Base-by-base conservation (phyloP, 2,329 filamentous ascomycete genomes). In the Fusarium sp. region DNA sequence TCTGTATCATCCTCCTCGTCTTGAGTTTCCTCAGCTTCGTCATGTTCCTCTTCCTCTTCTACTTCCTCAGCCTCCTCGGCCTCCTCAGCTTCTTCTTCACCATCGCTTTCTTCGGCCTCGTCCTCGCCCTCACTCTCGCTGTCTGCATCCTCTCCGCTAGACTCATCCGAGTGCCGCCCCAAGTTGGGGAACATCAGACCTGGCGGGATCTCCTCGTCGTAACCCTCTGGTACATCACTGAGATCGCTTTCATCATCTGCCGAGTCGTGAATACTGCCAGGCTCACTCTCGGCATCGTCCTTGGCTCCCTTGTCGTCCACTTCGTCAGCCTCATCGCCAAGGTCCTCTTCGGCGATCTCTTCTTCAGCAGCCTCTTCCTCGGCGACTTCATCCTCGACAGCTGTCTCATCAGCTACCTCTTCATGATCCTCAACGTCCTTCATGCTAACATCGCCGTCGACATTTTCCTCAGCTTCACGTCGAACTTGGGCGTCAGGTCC, bases 211-310 rank as follows among this genome's bases (percentile, higher is more conserved):
- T 91, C 88, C 52, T 90, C 88, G 61, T 91, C 88, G 66, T 89
- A 90, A 45, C 87, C 88, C 5, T 88, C 83, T 30, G 90, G 86
- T 6, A 91, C 88, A 70, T 93, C 92, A 62, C 91, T 93, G 0
- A 93, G 84, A 71, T 93, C 92, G 77, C 91, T 93, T 80, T 93
- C 92, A 64, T 92, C 91, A 71, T 93, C 91, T 0, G 89, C 91
- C 45, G 88, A 92, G 70, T 92, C 91, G 69, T 92, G 89, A 9
- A 91, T 83, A 68, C 89, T 94, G 7, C 88, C 89, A 0, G 87
- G 67, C 18, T 80, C 80, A 43, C 80, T 79, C 25, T 81, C 78
- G 7, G 73, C 74, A 62, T 72, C 81, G 39, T 76, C 83, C 77
- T 67, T 81, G 75, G 45, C 80, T 74, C 16, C 80, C 76, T 69